phyloP scores from a whole-genome alignment of 2,329 filamentous ascomycete species.

The Trichocomaceae sp. region DNA sequence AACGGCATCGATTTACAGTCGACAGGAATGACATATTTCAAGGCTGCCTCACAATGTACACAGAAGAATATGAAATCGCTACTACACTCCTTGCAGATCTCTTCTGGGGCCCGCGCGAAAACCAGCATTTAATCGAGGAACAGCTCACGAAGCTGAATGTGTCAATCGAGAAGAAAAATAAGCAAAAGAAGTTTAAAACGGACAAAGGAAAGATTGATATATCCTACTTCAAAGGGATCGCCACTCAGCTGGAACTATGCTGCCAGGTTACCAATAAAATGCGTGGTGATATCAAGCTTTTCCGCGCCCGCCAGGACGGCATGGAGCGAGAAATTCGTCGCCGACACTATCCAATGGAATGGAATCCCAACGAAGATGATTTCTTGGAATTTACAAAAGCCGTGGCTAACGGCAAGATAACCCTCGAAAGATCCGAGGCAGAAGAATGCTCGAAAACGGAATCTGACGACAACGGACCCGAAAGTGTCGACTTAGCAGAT shows the following conservation, averaged over 20 bases:
- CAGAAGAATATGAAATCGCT: not conserved
- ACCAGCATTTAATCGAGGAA: not conserved
- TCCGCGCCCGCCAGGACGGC: not conserved
- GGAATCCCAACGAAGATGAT: not conserved
- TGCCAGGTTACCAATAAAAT: not conserved
- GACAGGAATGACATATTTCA: too few species aligned
- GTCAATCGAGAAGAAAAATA: not conserved
- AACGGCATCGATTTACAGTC: too few species aligned
- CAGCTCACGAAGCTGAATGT: not conserved
- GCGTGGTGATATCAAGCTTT: too few species aligned
- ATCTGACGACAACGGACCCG: not conserved
- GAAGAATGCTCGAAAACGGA: too few species aligned
- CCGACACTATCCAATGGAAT: not conserved
- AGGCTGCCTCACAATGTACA: too few species aligned
- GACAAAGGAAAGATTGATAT: not conserved
- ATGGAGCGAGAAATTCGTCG: not conserved
- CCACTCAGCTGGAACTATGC: not conserved
- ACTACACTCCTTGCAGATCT: not conserved
- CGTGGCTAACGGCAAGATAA: not conserved
- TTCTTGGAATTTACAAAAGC: not conserved
- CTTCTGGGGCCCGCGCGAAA: not conserved
- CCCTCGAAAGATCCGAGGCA: too few species aligned
- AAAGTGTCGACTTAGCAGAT: not conserved
- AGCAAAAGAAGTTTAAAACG: not conserved
- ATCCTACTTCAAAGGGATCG: not conserved